These are phyloP conservation scores for Penicillium desertorum DNA, from an alignment of 495 filamentous ascomycete species.

Conservation along the genomic window DNA sequence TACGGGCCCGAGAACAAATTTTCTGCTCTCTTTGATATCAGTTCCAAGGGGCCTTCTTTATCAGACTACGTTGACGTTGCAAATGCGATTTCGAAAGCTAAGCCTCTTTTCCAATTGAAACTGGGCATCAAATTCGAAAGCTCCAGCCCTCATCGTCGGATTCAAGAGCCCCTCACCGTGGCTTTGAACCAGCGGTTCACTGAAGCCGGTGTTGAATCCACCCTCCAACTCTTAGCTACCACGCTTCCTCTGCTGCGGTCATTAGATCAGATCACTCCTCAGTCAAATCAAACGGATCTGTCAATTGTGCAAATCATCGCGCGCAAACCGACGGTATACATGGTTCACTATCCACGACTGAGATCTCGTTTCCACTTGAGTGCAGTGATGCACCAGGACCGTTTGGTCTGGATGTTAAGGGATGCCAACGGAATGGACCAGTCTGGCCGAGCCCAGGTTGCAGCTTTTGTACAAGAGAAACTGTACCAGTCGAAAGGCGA, in stretches of 20 bases:
- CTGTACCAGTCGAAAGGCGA: slow-evolving; percentile 46
- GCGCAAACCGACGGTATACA: slow-evolving; percentile 45
- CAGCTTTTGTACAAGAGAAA: slow-evolving; percentile 28
- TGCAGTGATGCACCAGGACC: slow-evolving; percentile 30
- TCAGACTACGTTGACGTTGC: slow-evolving; percentile 25
- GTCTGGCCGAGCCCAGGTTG: slow-evolving; percentile 20
- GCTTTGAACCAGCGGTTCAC: slow-evolving; percentile 56
- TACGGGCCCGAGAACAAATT: slow-evolving; percentile 37
- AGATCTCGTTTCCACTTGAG: slow-evolving; percentile 40
- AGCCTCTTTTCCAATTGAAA: slow-evolving; percentile 32
- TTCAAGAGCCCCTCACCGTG: slow-evolving; percentile 60
- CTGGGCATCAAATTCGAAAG: slow-evolving; percentile 51
- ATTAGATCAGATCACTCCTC: slow-evolving; percentile 50
- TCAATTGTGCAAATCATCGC: slow-evolving; percentile 39
- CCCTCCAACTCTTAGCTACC: slow-evolving; percentile 53
- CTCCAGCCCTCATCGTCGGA: slow-evolving; percentile 74
- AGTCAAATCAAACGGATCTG: slow-evolving; percentile 24
- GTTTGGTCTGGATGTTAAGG: slow-evolving; percentile 44
- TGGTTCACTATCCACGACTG: slow-evolving; percentile 43
- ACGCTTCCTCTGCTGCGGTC: slow-evolving; percentile 69
- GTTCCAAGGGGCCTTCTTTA: slow-evolving; percentile 21
- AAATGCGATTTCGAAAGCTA: slow-evolving; percentile 23
- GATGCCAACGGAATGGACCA: slow-evolving; percentile 26
- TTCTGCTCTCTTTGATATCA: slow-evolving; percentile 34
- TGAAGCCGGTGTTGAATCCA: slow-evolving; percentile 51